Percentiles rank a stretch among this genome's conserved stretches.
Conservation (phyloP, 129 eudicot species). For the Pulicaria dysenterica region DNA sequence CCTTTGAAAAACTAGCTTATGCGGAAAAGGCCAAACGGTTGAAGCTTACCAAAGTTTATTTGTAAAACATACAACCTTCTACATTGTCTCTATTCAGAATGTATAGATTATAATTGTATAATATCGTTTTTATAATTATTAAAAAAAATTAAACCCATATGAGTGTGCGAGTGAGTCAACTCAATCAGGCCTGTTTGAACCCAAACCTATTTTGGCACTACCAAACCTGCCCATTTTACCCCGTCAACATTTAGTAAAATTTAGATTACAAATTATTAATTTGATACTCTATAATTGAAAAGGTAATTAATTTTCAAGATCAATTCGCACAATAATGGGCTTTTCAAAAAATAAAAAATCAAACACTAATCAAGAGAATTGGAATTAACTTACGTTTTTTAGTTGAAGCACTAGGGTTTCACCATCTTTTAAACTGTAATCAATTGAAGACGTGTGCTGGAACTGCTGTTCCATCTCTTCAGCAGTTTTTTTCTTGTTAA, state of each 20-base stretch:
- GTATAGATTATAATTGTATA: too few relatives aligned
- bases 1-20: not conserved
- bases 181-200: not conserved
- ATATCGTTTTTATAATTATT: too few relatives aligned
- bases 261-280: not conserved
- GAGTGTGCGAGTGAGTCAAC: too few relatives aligned
- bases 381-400: slow-evolving; percentile 58
- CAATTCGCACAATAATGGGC: not conserved
- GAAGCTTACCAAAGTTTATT: not conserved
- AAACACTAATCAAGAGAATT: not conserved
- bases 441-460: slow-evolving; percentile 75
- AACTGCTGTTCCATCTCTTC: slow-evolving; percentile 98
- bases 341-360: not conserved
- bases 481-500: slow-evolving; percentile 92
- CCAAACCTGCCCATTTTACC: not conserved
- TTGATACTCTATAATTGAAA: slow-evolving; percentile 2
- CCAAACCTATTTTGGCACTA: not conserved
- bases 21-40: not conserved
- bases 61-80: not conserved
- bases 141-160: too few relatives aligned
- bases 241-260: not conserved
- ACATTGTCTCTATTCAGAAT: not conserved
- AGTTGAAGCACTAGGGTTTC: slow-evolving; percentile 88
- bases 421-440: slow-evolving; percentile 97
- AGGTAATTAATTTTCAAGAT: not conserved